Conservation (phyloP, 106 monocot genomes). For the Cymbidium sinense region DNA sequence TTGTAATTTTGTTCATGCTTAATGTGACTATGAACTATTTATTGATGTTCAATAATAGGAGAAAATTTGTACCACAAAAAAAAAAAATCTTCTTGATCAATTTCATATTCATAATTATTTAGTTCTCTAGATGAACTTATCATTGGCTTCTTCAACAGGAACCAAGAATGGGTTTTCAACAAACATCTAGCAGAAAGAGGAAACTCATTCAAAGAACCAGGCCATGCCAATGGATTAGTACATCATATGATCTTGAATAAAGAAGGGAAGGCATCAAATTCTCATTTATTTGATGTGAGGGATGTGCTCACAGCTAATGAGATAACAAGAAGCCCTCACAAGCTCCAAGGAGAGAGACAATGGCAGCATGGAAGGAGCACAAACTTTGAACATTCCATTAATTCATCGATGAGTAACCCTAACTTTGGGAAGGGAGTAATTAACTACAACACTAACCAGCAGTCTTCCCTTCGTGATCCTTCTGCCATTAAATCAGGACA, state of each 20-base stretch:
- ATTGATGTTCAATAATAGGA: no score
- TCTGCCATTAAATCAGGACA: neutral
- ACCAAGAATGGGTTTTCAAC: constrained; percentile 48
- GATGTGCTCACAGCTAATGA: constrained; percentile 21
- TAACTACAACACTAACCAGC: neutral
- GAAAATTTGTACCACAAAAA: no score
- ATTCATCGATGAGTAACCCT: neutral
- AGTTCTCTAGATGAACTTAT: neutral
- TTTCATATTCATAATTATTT: no score
- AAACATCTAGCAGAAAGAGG: constrained; percentile 29
- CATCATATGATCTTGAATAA: constrained; percentile 52
- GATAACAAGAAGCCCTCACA: neutral
- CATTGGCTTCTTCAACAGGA: constrained; percentile 11
- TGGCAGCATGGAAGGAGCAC: neutral
- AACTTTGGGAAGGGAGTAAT: neutral
- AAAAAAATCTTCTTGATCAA: no score
- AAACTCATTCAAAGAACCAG: neutral
- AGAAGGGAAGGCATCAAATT: constrained; percentile 31
- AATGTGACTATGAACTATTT: no score
- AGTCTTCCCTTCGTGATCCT: constrained; percentile 1
- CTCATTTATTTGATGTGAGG: constrained; percentile 45
- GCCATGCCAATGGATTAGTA: constrained; percentile 32
- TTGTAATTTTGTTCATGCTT: no score
- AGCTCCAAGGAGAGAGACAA: neutral
- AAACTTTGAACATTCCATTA: neutral